A percentile compares a stretch with the other conserved stretches of the same genome.
These are phyloP conservation scores for Candida vaughaniae DNA, from an alignment of 805 yeast genomes.

Conservation along the genomic window DNA sequence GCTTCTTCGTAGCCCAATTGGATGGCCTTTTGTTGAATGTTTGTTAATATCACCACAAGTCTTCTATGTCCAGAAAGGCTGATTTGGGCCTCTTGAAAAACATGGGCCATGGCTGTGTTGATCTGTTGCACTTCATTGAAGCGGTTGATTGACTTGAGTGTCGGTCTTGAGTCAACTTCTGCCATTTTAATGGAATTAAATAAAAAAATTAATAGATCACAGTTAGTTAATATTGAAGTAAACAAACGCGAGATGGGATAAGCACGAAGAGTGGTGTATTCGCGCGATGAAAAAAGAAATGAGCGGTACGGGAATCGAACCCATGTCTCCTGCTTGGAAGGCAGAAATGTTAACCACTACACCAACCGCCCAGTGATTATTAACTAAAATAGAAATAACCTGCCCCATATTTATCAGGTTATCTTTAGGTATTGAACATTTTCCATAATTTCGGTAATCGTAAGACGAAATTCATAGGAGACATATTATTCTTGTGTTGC, in stretches of 20 bases:
- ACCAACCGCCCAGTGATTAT: constrained; percentile 88
- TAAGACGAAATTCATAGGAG: too few relatives aligned
- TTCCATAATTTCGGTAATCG: too few relatives aligned
- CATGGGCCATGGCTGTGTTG: constrained; percentile 51
- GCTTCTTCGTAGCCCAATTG: constrained; percentile 52
- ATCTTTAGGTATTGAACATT: too few relatives aligned
- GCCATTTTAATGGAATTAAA: background rate
- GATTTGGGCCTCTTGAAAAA: constrained; percentile 78
- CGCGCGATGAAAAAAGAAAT: constrained; percentile 31
- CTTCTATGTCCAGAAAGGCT: constrained; percentile 76
- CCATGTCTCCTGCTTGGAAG: constrained; percentile 94
- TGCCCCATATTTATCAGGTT: background rate
- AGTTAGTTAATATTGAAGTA: too few relatives aligned
- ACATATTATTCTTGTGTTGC: too few relatives aligned
- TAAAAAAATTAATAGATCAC: too few relatives aligned
- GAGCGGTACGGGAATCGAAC: constrained; percentile 93
- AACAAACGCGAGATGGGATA: constrained; percentile 6
- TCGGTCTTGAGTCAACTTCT: constrained; percentile 6
- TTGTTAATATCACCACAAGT: constrained; percentile 61
- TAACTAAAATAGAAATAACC: background rate
- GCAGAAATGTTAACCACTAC: constrained; percentile 91
- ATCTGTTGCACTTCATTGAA: constrained; percentile 21
- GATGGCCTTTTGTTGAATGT: constrained; percentile 55
- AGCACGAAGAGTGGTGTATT: too few relatives aligned
- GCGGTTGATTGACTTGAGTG: constrained; percentile 3